Base-by-base conservation (phyloP, 1,284 basidiomycete genomes). In the Pseudozyma tsukubaensis region DNA sequence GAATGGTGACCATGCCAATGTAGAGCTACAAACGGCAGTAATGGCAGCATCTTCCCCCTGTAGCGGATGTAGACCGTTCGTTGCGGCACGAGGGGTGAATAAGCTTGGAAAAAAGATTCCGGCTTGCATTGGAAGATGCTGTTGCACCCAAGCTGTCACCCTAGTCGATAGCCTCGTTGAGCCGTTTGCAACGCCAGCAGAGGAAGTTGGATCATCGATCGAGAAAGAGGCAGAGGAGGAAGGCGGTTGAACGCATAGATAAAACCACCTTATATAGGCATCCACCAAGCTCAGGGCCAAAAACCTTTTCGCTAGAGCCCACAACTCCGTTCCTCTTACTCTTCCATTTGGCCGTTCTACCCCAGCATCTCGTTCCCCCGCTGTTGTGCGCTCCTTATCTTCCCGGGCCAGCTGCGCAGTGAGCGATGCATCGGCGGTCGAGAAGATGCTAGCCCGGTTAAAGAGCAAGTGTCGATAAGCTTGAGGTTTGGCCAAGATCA, bases 401-500 rank as follows among this genome's bases (percentile, higher is more conserved):
- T 21, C 32, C 19, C 19, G 11, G 6, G 10, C 10, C 24, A 13
- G 24, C 11, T 36, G 16, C 29, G 24, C 24, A 3, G 24, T 18
- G n/a, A n/a, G n/a, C 8, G 7, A 32, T 19, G 34, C 19, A 10
- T 13, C 9, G 29, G 18, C 12, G 11, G 10, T 16, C 53, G 44
- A 40, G 50, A n/a, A n/a, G 12, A 56, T 59, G 35, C 37, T 44
- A 5, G 50, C 0, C 0, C 92, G 87, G 79, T 97, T 97, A 83
- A 92, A 96, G n/a, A 97, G 86, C 24, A 97, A 85, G 86, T 97
- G 94, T 13, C 92, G 88, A 82, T 92, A 96, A 1, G 95, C 94
- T 21, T 90, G 90, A 19, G 92, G 88, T 83, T 95, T 96, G 45
- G 96, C 88, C 29, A 96, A 87, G 56, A 96, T 92, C 10, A 96